These are phyloP conservation scores for Pouteria glomerata DNA, from an alignment of 148 eudicot genomes.

Conservation along the genomic window DNA sequence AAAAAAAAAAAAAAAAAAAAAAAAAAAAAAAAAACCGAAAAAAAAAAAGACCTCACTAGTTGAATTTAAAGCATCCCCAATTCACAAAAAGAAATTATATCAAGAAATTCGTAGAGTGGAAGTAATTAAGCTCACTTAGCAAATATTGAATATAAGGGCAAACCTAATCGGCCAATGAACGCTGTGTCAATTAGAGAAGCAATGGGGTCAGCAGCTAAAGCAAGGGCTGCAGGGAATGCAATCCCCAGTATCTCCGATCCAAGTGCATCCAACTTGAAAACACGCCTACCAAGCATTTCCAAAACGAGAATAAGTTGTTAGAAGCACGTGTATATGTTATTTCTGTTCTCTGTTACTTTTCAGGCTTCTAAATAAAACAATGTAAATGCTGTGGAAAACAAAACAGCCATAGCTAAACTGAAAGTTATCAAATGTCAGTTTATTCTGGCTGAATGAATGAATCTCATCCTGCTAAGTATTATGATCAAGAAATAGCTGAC, in stretches of 20 bases:
- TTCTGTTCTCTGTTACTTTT: neutral
- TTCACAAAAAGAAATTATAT: neutral
- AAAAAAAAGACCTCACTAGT: neutral
- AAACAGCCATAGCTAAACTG: neutral
- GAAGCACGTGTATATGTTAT: neutral
- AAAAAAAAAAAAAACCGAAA: neutral
- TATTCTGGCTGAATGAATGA: neutral
- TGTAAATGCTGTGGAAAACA: neutral
- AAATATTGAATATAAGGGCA: neutral
- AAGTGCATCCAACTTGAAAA: conserved; percentile 70
- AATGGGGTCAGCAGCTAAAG: conserved; percentile 90
- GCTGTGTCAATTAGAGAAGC: conserved; percentile 91
- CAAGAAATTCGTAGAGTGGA: neutral
- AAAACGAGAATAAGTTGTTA: conserved; percentile 3
- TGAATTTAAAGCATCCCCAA: neutral
- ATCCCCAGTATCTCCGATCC: conserved; percentile 70
- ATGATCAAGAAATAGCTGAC: neutral
- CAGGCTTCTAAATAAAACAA: neutral
- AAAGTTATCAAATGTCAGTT: neutral
- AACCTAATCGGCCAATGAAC: conserved; percentile 82
- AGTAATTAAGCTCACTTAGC: neutral
- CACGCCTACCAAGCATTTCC: conserved; percentile 30
- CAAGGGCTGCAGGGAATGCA: conserved; percentile 87
- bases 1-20: neutral
- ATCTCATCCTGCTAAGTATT: neutral